phyloP scores from a whole-genome alignment of 2,329 filamentous ascomycete genomes.

The Cladosporium oxysporum region DNA sequence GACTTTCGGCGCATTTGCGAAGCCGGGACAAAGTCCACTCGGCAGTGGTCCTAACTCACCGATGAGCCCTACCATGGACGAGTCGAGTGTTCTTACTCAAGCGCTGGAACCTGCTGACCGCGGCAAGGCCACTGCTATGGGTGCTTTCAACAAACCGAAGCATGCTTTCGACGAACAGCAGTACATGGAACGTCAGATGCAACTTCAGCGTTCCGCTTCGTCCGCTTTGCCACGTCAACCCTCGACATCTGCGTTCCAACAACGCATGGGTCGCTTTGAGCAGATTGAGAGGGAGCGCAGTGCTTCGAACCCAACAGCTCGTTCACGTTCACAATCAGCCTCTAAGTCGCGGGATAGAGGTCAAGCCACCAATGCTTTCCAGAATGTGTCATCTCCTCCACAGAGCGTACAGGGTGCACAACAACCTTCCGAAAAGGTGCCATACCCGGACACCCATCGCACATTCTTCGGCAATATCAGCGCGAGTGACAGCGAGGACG shows the following conservation, averaged over 20 bases:
- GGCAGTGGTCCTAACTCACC: slow-evolving; percentile 49
- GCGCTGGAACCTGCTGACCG: slow-evolving; percentile 73
- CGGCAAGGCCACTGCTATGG: slow-evolving; percentile 77
- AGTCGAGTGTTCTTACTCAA: slow-evolving; percentile 60
- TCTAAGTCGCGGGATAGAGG: slow-evolving; percentile 32
- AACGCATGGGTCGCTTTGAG: slow-evolving; percentile 29
- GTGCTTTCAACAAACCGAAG: slow-evolving; percentile 70
- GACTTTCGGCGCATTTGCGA: slow-evolving; percentile 39
- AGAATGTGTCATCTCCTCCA: slow-evolving; percentile 49
- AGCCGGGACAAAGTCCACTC: slow-evolving; percentile 43
- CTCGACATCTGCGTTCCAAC: slow-evolving; percentile 27
- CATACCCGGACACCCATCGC: slow-evolving; percentile 36
- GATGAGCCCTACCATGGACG: slow-evolving; percentile 69
- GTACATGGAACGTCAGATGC: slow-evolving; percentile 77
- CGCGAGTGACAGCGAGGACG: slow-evolving; percentile 43
- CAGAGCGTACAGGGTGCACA: slow-evolving; percentile 25
- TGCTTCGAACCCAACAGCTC: slow-evolving; percentile 25
- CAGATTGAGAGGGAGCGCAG: slow-evolving; percentile 26
- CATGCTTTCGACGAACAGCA: slow-evolving; percentile 81
- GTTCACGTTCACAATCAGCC: slow-evolving; percentile 35
- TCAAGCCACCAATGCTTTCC: slow-evolving; percentile 39
- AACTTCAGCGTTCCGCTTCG: slow-evolving; percentile 64
- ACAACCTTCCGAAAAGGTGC: slow-evolving; percentile 18
- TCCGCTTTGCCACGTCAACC: slow-evolving; percentile 19
- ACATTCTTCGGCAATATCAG: slow-evolving; percentile 44